phyloP scores from a whole-genome alignment of 2,329 filamentous ascomycete genomes.

The Diaporthe destruens region DNA sequence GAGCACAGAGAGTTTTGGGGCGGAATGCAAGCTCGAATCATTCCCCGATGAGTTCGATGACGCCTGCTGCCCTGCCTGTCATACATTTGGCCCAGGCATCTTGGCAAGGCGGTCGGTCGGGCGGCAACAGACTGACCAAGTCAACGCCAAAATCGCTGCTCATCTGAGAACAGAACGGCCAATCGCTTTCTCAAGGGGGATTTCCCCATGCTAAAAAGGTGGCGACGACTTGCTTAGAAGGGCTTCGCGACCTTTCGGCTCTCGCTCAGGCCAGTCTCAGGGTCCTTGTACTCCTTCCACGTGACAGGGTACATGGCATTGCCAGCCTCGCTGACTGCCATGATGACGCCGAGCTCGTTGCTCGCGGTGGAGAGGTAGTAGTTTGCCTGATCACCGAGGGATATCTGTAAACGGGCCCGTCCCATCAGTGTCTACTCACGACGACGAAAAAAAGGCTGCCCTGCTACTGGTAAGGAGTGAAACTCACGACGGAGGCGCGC shows the following conservation, averaged over 20 bases:
- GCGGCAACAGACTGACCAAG: neutral
- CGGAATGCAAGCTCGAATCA: neutral
- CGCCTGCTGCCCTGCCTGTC: neutral
- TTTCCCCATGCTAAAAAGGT: neutral
- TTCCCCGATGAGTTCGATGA: neutral
- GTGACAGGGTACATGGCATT: conserved; percentile 93
- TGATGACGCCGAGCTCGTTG: conserved; percentile 93
- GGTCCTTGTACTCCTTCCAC: conserved; percentile 95
- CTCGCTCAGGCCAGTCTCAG: conserved; percentile 81
- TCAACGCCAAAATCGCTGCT: too few relatives aligned
- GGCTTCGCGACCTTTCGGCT: conserved; percentile 94
- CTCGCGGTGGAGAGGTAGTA: conserved; percentile 95
- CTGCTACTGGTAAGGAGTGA: too few relatives aligned
- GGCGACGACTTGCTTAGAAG: conserved; percentile 67
- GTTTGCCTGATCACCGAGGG: conserved; percentile 90
- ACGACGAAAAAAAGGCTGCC: too few relatives aligned
- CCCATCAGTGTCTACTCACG: neutral
- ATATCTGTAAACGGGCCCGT: conserved; percentile 73
- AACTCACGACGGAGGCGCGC: conserved; percentile 80
- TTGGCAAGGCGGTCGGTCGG: neutral
- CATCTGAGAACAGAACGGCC: neutral
- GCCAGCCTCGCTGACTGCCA: conserved; percentile 88
- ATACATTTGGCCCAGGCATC: neutral
- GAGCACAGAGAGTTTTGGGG: too few relatives aligned
- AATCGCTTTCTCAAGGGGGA: neutral